Evolutionary conservation across 1,139 yeast species (phyloP).

Genomic region (Hyphopichia burtonii): DNA sequence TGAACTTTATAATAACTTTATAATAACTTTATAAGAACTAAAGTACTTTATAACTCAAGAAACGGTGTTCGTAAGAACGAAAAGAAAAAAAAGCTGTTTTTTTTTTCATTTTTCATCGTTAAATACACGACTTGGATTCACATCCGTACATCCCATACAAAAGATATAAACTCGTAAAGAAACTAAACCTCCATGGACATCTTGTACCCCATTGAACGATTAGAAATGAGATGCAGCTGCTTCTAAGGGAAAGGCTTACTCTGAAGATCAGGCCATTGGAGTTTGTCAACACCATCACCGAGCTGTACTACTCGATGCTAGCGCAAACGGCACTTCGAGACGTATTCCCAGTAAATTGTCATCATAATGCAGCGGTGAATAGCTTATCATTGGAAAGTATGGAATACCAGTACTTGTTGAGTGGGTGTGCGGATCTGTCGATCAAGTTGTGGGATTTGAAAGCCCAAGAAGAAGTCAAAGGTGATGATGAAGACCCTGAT

Average conservation of each 20-base stretch:
- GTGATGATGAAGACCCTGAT: conserved; percentile 1
- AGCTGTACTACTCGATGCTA: conserved; percentile 36
- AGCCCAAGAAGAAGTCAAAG: conserved; percentile 16
- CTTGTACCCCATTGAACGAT: too few species aligned
- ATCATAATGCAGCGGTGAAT: conserved; percentile 55
- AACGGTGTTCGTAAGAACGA: too few species aligned
- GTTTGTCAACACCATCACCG: conserved; percentile 39
- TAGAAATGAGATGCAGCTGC: conserved; percentile 33
- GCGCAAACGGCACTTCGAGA: conserved; percentile 21
- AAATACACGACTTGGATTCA: neutral
- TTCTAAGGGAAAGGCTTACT: conserved; percentile 33
- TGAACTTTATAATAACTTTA: too few species aligned
- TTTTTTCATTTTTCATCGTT: neutral
- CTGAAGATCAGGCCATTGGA: conserved; percentile 31
- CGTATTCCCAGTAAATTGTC: conserved; percentile 41
- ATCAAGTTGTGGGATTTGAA: conserved; percentile 61
- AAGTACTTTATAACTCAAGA: too few species aligned
- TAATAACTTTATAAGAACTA: too few species aligned
- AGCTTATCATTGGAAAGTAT: conserved; percentile 60
- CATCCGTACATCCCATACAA: too few species aligned
- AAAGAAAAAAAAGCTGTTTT: neutral
- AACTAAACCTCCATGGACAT: too few species aligned
- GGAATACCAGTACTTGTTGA: conserved; percentile 51
- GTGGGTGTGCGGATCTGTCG: conserved; percentile 79
- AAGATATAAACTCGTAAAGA: too few species aligned